Conservation (phyloP, 1,139 yeast species). For the Yamadazyma dendronema region DNA sequence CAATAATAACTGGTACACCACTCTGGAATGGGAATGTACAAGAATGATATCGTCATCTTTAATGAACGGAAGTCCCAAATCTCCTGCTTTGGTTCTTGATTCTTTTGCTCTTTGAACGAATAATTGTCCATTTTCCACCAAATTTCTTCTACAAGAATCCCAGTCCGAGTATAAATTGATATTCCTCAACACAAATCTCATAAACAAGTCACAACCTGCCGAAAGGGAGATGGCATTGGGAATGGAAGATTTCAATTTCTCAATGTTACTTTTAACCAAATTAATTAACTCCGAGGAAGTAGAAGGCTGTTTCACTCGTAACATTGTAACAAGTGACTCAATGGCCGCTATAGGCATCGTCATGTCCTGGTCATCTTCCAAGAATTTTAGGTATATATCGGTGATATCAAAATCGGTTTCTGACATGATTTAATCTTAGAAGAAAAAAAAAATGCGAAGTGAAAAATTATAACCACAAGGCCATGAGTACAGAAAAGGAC, state of each 20-base stretch:
- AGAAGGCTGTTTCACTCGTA: conserved; percentile 78
- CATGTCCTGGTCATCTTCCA: conserved; percentile 87
- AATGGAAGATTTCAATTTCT: conserved; percentile 70
- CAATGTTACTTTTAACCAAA: conserved; percentile 73
- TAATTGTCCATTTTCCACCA: conserved; percentile 90
- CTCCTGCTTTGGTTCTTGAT: conserved; percentile 84
- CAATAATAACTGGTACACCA: conserved; percentile 72
- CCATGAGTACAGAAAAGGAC: conserved; percentile 5
- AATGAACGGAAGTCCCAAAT: conserved; percentile 82
- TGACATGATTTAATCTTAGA: conserved; percentile 13
- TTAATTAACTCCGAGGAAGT: conserved; percentile 92
- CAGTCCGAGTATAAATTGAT: conserved; percentile 89
- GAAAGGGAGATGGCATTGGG: conserved; percentile 88
- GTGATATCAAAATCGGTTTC: conserved; percentile 63
- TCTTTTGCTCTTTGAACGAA: conserved; percentile 92
- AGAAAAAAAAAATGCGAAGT: conserved; percentile 1
- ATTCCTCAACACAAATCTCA: conserved; percentile 87
- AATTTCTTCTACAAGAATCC: conserved; percentile 88
- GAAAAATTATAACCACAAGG: conserved; percentile 1
- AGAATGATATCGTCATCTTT: conserved; percentile 89
- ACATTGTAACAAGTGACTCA: conserved; percentile 83
- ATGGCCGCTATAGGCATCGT: conserved; percentile 99
- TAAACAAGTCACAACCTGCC: conserved; percentile 97
- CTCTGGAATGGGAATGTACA: conserved; percentile 92
- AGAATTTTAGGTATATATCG: conserved; percentile 70